phyloP scores from a whole-genome alignment of 2,329 filamentous ascomycete genomes.

The Beauveria scarabaeidicola region DNA sequence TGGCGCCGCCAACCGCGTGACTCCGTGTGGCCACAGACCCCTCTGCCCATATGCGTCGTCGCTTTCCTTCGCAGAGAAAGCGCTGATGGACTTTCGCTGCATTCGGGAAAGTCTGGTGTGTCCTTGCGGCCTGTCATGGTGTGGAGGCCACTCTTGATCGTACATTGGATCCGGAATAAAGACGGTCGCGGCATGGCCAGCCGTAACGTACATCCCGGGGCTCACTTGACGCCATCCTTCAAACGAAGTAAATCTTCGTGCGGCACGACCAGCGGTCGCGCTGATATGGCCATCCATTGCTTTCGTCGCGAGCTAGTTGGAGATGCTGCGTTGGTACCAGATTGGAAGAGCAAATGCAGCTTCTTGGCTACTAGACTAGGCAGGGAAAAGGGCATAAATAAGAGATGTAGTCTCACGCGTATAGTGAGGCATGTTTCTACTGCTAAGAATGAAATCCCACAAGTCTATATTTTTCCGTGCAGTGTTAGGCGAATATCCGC shows the following conservation, averaged over 20 bases:
- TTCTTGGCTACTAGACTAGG: neutral
- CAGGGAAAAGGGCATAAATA: neutral
- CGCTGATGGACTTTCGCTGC: neutral
- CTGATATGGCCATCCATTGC: neutral
- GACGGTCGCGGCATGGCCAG: neutral
- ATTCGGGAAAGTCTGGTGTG: neutral
- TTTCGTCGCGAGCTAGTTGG: neutral
- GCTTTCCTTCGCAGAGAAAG: neutral
- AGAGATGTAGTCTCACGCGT: neutral
- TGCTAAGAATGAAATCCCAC: neutral
- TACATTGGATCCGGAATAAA: neutral
- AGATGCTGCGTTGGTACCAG: neutral
- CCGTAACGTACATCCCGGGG: neutral
- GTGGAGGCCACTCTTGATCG: neutral
- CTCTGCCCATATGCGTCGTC: neutral
- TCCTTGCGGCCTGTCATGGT: neutral
- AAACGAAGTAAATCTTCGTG: neutral
- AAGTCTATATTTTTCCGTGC: neutral
- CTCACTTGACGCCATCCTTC: neutral
- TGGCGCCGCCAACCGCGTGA: neutral
- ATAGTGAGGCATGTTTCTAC: neutral
- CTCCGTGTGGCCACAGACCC: neutral
- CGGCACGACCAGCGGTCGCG: neutral
- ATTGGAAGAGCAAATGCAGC: neutral
- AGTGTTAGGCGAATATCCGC: neutral